Base-by-base conservation (phyloP, 148 eudicot genomes). In the Salicornia ramosissima region DNA sequence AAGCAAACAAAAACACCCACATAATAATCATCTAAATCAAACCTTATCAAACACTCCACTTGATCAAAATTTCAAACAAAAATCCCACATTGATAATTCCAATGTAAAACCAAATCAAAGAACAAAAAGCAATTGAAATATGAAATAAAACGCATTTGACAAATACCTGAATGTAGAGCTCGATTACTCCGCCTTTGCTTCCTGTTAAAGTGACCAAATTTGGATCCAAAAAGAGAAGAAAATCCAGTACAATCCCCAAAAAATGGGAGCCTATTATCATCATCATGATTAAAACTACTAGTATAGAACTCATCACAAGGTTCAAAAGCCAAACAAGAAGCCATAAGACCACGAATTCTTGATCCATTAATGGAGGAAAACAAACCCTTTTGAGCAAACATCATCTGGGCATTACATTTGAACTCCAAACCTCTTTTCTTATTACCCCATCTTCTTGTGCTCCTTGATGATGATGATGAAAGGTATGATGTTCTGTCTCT, bases 111-210 rank as follows among this genome's bases (percentile, higher is more conserved):
- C 66, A 71, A 34, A 65, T 75, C 64, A 21, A 7, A 6, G 46
- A 36, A 24, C n/a, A 57, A 31, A 45, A 59, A 47, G 33, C 43
- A 65, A 2, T 7, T 24, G 70, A 28, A 33, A 22, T 25, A 19
- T 33, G 24, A n/a, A 16, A 58, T 42, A 28, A 28, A 64, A 66
- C 26, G 46, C 43, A 28, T 45, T 25, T 57, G 8, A 26, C 40
- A 36, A 25, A 58, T 73, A 85, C 89, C 86, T 21, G 86, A 77
- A 26, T 58, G 67, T 40, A 63, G 19, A 57, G 80, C 78, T 80
- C 84, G 84, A 79, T 78, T 74, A 43, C 12, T 71, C 63, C 83
- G 83, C 78, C 81, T 67, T 51, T 51, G 78, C 71, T 67, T 78
- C 33, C 75, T 72, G 53, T 77, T 65, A 28, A 68, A 25, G 0